phyloP scores from a whole-genome alignment of 2,329 filamentous ascomycete genomes.

The Metarhizium humberi region DNA sequence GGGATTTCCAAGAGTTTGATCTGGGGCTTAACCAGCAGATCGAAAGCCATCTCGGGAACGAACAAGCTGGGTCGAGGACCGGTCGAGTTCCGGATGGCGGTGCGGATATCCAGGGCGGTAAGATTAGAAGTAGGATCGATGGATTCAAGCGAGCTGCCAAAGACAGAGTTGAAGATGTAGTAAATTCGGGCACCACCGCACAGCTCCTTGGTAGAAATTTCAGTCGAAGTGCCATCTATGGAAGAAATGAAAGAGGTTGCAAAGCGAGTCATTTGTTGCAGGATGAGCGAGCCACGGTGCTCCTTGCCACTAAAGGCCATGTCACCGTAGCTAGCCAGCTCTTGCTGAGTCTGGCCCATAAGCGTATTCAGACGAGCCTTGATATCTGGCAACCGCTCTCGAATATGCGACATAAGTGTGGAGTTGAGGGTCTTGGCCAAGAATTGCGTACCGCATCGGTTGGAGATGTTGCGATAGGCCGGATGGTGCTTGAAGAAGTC shows the following conservation, averaged over 20 bases:
- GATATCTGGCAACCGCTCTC: constrained; percentile 92
- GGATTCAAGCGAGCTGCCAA: constrained; percentile 89
- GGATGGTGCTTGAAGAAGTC: constrained; percentile 98
- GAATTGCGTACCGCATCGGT: constrained; percentile 85
- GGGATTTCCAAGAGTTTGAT: constrained; percentile 95
- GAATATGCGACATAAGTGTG: constrained; percentile 92
- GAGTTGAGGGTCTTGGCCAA: constrained; percentile 90
- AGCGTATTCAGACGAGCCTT: constrained; percentile 95
- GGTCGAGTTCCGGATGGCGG: constrained; percentile 95
- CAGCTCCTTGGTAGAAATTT: constrained; percentile 97
- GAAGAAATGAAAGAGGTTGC: constrained; percentile 97
- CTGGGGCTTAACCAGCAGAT: constrained; percentile 93
- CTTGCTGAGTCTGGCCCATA: constrained; percentile 99
- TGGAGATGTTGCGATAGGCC: constrained; percentile 93
- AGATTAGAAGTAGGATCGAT: constrained; percentile 96
- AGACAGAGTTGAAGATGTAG: constrained; percentile 98
- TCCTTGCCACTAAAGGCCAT: constrained; percentile 97
- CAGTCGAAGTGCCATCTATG: constrained; percentile 95
- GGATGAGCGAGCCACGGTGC: constrained; percentile 85
- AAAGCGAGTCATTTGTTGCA: constrained; percentile 97
- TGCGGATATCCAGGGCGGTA: constrained; percentile 88
- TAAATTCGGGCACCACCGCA: constrained; percentile 93
- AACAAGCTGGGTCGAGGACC: constrained; percentile 92
- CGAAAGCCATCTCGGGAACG: constrained; percentile 94
- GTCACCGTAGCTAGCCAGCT: constrained; percentile 94